Evolutionary conservation across 306 rosid genomes (phyloP), one percentile per base, ranked within the genome.

Genomic region (Citrullus mucosospermus): DNA sequence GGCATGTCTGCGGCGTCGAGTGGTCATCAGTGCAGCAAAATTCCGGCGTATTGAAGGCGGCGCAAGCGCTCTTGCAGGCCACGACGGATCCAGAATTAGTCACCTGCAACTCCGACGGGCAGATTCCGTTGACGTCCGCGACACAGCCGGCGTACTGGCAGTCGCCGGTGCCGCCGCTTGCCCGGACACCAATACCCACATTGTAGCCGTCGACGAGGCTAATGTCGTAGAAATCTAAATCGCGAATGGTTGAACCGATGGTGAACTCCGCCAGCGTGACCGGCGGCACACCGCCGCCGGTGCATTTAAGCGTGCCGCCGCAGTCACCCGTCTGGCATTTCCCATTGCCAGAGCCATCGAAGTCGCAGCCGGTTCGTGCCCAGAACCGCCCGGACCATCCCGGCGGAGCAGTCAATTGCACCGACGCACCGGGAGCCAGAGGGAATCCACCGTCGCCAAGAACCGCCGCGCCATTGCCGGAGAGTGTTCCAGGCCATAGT

Each of bases 351-450:
- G 86, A 34, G n/a, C 28, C 28, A 18, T 92, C 94, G 25, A 92
- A 93, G 50, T 70, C 76, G 83, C 97, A 92, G 12, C 87, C 86
- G 5, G 98, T 95, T 32, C 98, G 53, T 15, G 69, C 98, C 98
- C 98, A 95, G 66, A 92, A 83, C 14, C 98, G 83, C 5, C 98
- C 98, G 0, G 98, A 95, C 98, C 97, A 95, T 0, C 98, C 97
- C 0, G 81, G 38, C 2, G 92, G 93, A 2, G 93, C 96, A 0
- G 84, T 84, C 63, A 95, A 74, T 8, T 83, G 79, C 9, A 77
- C 32, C 0, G 88, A 77, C 0, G 82, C 62, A 0, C 91, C 96
- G 0, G 97, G 87, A 0, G 62, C n/a, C 32, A 95, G 72, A 13
- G 80, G 11, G 15, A 92, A 87, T 17, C 97, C 97, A 0, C 93